Percentiles rank a stretch among this genome's conserved stretches.
Conservation (phyloP, 257 asterid genomes). For the Datura wrightii region DNA sequence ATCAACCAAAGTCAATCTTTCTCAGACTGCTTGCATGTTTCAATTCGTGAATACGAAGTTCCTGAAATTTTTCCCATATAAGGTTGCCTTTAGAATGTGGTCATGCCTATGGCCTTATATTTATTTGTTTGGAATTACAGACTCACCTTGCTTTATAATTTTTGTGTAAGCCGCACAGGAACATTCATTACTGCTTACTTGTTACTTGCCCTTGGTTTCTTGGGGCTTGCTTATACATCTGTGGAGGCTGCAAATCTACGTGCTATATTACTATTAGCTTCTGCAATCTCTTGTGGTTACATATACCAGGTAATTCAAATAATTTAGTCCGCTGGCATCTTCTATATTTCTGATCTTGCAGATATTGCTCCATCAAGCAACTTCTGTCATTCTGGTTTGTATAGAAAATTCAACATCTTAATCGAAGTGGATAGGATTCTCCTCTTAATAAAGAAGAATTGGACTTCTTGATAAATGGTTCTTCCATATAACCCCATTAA, state of each 20-base stretch:
- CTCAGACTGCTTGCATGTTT: background rate
- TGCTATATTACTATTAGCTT: conserved; percentile 60
- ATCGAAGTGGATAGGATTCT: background rate
- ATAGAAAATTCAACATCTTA: conserved; percentile 7
- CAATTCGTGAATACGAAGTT: background rate
- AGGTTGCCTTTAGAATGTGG: background rate
- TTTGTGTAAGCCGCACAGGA: conserved; percentile 72
- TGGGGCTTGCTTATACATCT: conserved; percentile 71
- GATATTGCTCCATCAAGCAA: conserved; percentile 12
- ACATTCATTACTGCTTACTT: conserved; percentile 63
- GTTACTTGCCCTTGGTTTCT: conserved; percentile 70
- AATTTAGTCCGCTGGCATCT: background rate
- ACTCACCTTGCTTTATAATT: conserved; percentile 34
- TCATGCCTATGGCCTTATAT: background rate
- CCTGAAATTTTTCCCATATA: background rate
- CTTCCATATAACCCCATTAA: background rate
- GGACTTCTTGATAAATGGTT: background rate
- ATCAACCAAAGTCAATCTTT: conserved; percentile 2
- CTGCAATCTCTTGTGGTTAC: conserved; percentile 76
- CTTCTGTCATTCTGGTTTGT: background rate
- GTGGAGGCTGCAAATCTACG: conserved; percentile 65
- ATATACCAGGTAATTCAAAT: conserved; percentile 70
- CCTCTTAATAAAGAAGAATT: background rate
- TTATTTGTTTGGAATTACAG: background rate
- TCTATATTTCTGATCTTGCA: conserved; percentile 5